Percentiles rank a stretch among this genome's conserved stretches.
Conservation (phyloP, 225 moss, liverwort and hornwort genomes). For the Polytrichum formosum region DNA sequence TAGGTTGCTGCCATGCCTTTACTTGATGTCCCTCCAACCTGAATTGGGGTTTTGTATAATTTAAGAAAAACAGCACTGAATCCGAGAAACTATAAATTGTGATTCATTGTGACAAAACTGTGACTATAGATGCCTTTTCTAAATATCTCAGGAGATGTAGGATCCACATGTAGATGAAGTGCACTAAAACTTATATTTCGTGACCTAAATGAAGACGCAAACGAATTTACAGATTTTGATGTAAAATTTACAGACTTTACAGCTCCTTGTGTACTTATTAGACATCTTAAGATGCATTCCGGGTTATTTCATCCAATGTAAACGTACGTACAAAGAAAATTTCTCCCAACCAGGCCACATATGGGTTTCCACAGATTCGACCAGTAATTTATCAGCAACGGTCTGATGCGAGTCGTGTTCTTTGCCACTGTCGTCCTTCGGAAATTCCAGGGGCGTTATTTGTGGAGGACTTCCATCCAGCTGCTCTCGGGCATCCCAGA, state of each 20-base stretch:
- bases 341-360: slow-evolving; percentile 5
- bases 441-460: neutral
- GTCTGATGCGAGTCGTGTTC: neutral
- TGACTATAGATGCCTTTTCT: too few relatives aligned
- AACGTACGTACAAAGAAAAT: neutral
- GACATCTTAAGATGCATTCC: too few relatives aligned
- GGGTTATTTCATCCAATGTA: neutral
- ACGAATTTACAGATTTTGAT: too few relatives aligned
- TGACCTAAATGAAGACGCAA: too few relatives aligned
- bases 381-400: neutral
- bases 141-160: too few relatives aligned
- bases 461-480: slow-evolving; percentile 3
- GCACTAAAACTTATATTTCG: too few relatives aligned
- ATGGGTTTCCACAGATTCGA: slow-evolving; percentile 3
- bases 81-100: too few relatives aligned
- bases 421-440: neutral
- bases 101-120: too few relatives aligned
- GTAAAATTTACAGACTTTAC: too few relatives aligned
- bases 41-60: neutral
- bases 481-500: slow-evolving; percentile 1
- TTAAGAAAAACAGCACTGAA: neutral
- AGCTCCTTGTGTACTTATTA: too few relatives aligned
- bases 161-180: too few relatives aligned
- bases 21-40: neutral
- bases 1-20: neutral